These are phyloP conservation scores for Orbilia javanica DNA, from an alignment of 2,329 filamentous ascomycete genomes.

Conservation along the genomic window DNA sequence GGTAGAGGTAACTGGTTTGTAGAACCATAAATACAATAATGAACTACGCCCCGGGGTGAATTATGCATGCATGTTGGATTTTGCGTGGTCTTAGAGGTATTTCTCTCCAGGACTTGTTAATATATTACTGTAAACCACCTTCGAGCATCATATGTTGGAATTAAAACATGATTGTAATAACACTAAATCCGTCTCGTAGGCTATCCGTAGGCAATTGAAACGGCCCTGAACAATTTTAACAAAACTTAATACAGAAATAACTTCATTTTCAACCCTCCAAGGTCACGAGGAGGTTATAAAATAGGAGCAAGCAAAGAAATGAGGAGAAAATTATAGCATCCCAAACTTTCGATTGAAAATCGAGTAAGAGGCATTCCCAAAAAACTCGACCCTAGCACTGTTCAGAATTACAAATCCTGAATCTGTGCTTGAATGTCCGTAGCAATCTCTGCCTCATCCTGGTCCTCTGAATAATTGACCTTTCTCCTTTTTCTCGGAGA, in stretches of 20 bases:
- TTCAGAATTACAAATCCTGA: not conserved
- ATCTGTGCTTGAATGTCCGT: not conserved
- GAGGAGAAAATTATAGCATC: not conserved
- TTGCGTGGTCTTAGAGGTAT: not conserved
- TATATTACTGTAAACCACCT: not conserved
- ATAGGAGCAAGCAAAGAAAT: not conserved
- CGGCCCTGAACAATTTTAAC: too few relatives aligned
- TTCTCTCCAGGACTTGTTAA: too few relatives aligned
- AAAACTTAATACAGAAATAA: not conserved
- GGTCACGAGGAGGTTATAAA: not conserved
- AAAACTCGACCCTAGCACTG: not conserved
- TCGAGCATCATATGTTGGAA: not conserved
- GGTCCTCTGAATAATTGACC: not conserved
- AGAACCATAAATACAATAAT: not conserved
- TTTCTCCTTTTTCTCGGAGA: slow-evolving; percentile 31
- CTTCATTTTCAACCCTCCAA: not conserved
- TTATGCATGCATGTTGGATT: not conserved
- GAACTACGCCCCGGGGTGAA: not conserved
- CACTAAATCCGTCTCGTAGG: not conserved
- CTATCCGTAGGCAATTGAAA: too few relatives aligned
- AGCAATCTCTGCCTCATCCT: not conserved
- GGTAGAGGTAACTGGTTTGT: not conserved
- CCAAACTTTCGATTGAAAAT: not conserved
- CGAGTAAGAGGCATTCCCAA: not conserved
- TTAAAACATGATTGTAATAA: not conserved